Evolutionary conservation across 176 grass and related monocot species (phyloP), one percentile per base, ranked within the genome.

Genomic region (Carex pumila): DNA sequence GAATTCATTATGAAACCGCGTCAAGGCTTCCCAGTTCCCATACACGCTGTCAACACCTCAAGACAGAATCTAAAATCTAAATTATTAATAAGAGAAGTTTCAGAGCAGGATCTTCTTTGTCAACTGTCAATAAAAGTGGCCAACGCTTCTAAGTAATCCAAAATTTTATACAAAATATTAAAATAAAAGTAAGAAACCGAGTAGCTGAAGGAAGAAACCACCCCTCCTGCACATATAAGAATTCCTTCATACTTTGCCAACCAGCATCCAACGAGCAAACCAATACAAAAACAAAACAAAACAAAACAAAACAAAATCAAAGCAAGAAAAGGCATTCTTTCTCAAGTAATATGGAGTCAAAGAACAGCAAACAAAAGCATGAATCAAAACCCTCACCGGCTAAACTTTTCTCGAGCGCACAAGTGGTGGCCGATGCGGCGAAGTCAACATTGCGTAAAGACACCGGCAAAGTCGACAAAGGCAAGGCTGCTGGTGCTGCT

Each of bases 321-420:
- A 77, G 50, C 49, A 77, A 77, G 12, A 15, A 32, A 32, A 25
- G 7, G 13, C 50, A 18, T 25, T 77, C 21, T 18, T 56, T 15
- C 22, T 32, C 12, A 77, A 56, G 1, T 34, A 15, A 56, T 13
- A 75, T 68, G 81, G 62, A 31, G 64, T 66, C 84, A 15, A 85
- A 85, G 87, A 41, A 55, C 69, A 71, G 7, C 47, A 45, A 30
- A 3, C 79, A 82, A 18, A 82, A 82, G 80, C 80, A 37, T 13
- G 79, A 43, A 63, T 61, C 79, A 0, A 81, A 45, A 7, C 59
- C 80, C 25, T 82, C 80, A 22, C 63, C 63, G 1, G 39, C 39
- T 36, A 89, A 93, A 63, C 89, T 99, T 34, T 86, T 91, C 17
- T 93, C 91, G 18, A 95, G 96, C 84, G 93, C 96, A 12, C 92